These are phyloP conservation scores for Fusarium lyarnte DNA, from an alignment of 2,329 filamentous ascomycete genomes.

Conservation along the genomic window DNA sequence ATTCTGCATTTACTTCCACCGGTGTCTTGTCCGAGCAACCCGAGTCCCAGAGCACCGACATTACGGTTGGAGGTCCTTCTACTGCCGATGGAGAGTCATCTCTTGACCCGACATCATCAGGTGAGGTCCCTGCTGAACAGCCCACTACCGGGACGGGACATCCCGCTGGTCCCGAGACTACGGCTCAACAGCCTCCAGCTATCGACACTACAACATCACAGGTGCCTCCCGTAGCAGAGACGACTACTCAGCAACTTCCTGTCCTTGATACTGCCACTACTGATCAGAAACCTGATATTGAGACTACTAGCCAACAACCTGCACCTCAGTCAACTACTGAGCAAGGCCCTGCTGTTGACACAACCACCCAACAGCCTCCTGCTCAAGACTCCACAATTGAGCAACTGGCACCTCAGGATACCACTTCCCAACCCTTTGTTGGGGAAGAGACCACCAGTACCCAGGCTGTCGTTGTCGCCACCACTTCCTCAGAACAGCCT, in stretches of 20 bases:
- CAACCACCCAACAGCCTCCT: not conserved
- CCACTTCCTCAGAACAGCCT: not conserved
- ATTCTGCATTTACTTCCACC: not conserved
- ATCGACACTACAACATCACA: not conserved
- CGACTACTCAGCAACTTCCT: not conserved
- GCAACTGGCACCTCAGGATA: not conserved
- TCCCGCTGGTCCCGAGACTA: not conserved
- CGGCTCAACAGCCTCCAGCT: not conserved
- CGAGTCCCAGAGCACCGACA: not conserved
- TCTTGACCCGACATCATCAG: not conserved
- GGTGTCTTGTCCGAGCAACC: not conserved
- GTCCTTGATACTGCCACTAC: not conserved
- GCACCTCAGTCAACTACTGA: not conserved
- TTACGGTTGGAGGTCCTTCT: not conserved
- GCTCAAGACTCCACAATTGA: not conserved
- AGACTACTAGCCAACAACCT: not conserved
- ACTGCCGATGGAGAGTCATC: not conserved
- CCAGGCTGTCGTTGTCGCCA: accelerated
- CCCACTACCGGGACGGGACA: not conserved
- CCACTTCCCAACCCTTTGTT: not conserved
- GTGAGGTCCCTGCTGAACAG: not conserved
- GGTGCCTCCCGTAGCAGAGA: not conserved
- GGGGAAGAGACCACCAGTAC: not conserved
- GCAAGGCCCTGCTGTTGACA: not conserved
- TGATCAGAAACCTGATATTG: not conserved